Percentiles rank a stretch among this genome's conserved stretches.
phyloP scores from a whole-genome alignment of 176 grass and related monocot species.

The Bonia amplexicaulis region DNA sequence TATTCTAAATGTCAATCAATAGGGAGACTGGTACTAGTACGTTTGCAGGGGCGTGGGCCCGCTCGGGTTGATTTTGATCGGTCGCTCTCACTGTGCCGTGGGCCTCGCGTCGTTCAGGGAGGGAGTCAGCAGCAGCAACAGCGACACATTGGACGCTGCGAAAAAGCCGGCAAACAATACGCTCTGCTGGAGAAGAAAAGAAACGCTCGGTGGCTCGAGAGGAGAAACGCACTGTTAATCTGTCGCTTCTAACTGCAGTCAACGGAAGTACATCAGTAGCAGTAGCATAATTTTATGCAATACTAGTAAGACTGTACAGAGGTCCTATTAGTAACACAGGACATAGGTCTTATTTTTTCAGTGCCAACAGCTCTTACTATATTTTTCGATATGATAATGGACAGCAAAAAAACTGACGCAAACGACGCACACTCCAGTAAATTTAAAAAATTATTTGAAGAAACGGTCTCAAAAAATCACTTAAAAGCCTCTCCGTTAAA shows the following conservation, averaged over 20 bases:
- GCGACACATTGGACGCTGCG: neutral
- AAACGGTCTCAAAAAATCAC: rapidly evolving
- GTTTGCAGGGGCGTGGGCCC: neutral
- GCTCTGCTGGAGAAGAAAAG: neutral
- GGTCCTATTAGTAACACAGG: too few relatives aligned
- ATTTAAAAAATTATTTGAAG: too few relatives aligned
- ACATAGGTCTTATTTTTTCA: too few relatives aligned
- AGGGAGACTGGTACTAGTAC: neutral
- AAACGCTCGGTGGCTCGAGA: neutral
- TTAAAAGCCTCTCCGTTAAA: too few relatives aligned
- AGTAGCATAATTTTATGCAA: neutral
- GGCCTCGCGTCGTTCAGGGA: neutral
- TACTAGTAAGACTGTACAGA: neutral
- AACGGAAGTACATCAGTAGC: neutral
- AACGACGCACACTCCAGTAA: rapidly evolving
- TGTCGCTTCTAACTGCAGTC: neutral
- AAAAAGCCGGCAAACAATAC: neutral
- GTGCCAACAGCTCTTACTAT: too few relatives aligned
- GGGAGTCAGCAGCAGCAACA: neutral
- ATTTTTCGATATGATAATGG: too few relatives aligned
- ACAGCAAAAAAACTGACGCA: rapidly evolving
- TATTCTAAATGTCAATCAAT: neutral
- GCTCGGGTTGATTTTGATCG: neutral
- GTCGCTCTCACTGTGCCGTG: slow-evolving; percentile 1
- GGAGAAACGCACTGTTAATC: neutral